Evolutionary conservation across 352 stramenopile genomes (phyloP).

Genomic region (Phytophthora capsici): DNA sequence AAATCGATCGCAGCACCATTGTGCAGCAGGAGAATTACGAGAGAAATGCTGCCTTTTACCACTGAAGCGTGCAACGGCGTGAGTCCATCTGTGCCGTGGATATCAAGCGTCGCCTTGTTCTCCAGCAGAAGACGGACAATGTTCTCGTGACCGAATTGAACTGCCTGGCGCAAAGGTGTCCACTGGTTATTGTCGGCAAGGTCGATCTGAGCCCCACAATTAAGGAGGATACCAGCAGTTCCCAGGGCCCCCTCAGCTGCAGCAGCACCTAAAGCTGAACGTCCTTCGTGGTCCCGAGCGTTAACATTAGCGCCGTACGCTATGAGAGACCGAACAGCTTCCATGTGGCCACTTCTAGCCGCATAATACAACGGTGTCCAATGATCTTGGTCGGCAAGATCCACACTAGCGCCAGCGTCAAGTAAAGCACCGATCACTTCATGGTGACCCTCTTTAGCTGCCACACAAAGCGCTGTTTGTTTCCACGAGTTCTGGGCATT

Average conservation of each 20-base stretch:
- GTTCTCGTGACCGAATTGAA: not conserved
- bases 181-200: not conserved
- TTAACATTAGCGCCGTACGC: not conserved
- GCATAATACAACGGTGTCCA: not conserved
- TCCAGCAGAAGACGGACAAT: not conserved
- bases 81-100: not conserved
- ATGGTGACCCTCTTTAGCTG: not conserved
- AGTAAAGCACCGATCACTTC: not conserved
- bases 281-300: not conserved
- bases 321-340: not conserved
- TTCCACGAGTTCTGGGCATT: not conserved
- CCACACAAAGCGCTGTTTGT: not conserved
- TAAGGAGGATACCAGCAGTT: not conserved
- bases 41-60: not conserved
- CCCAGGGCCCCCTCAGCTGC: not conserved
- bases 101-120: not conserved
- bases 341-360: not conserved
- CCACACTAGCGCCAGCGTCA: not conserved
- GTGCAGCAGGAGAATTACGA: not conserved
- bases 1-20: not conserved
- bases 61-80: not conserved
- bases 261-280: not conserved
- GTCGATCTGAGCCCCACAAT: not conserved
- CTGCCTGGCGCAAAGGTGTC: slow-evolving; percentile 1
- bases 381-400: not conserved